Evolutionary conservation across 202 grass and related monocot species (phyloP), one percentile per base, ranked within the genome.

Genomic region (Brachypodium distachyon): DNA sequence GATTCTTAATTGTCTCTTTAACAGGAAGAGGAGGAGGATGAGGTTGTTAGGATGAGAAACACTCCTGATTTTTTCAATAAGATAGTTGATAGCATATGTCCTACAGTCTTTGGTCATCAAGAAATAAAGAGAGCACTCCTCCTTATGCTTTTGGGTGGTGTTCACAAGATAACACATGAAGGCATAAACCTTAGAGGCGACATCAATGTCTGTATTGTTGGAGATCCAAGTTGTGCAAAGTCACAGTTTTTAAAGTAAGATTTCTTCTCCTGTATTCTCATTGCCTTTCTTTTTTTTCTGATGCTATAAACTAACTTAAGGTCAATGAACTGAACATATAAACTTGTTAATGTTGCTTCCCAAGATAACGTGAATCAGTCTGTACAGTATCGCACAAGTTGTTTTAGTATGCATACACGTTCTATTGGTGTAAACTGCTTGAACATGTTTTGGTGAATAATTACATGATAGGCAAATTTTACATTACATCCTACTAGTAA

Each of bases 11-110:
- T 53, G 46, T 57, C 41, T 82, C 5, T 60, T 84, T 77, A 22
- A 72, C 81, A 99, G 96, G 88, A 95, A 83, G 87, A 99, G 77
- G 96, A 99, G 76, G 96, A 95, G 79, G 90, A 92, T 53, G 92
- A 99, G 73, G 87, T 89, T 86, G 79, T 90, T 82, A 87, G 80
- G 77, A 92, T 99, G 89, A 90, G 96, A 72, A 74, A 90, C 31
- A 95, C 91, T 70, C 96, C 92, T 72, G 87, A 99, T 86, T 99
- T 95, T 73, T 99, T 99, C 82, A 99, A 99, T 59, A 99, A 99
- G 77, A 78, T 99, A 85, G 92, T 99, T 70, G 96, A 99, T 76
- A 99, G 92, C 81, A 99, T 99, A 76, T 99, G 87, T 39, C 96
- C 96, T 46, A 89, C 96, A 0, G 70, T 95, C 81, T 99, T 99